Base-by-base conservation (phyloP, 2,329 filamentous ascomycete genomes). In the Zymoseptoria passerinii region DNA sequence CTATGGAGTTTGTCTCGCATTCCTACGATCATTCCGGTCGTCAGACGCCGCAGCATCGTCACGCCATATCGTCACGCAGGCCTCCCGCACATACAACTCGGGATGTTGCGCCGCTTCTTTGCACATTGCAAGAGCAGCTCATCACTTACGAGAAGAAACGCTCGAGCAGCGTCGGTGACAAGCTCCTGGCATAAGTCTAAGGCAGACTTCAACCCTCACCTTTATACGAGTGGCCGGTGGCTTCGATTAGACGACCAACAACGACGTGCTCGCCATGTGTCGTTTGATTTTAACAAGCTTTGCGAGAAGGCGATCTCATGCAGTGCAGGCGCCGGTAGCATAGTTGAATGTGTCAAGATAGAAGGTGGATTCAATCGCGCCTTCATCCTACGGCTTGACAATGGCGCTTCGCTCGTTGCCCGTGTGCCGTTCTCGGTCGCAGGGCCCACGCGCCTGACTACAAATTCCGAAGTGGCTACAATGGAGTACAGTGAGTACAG, bases 311-410 rank as follows among this genome's bases (percentile, higher is more conserved):
- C 18, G 10, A 27, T 50, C n/a, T 50, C 49, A 13, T 27, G 19
- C 19, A 20, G 49, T 27, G 23, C 53, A 9, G 19, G 53, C 13
- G 53, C 53, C 19, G 9, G 28, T 16, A 23, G 18, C 27, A 48
- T 54, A 20, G 53, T 35, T 7, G 8, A 40, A 13, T 54, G 53
- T 18, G 19, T 44, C 53, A 54, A 54, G n/a, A 44, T 20, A 20
- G 67, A 71, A 58, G 68, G 69, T 27, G 56, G 56, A 10, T 70
- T 59, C 60, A 70, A 69, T 57, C 66, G 67, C 28, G 63, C 62
- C 8, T 67, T 68, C 55, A 62, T 59, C 10, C 59, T 70, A 29
- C 51, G 52, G 2, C 68, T 68, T 65, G 63, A 70, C 55, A 50
- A 69, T 61, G 66, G 60, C 4, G 35, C 44, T 8, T 13, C 18